phyloP scores from a whole-genome alignment of 2,329 filamentous ascomycete genomes.

The Akanthomyces muscarius region DNA sequence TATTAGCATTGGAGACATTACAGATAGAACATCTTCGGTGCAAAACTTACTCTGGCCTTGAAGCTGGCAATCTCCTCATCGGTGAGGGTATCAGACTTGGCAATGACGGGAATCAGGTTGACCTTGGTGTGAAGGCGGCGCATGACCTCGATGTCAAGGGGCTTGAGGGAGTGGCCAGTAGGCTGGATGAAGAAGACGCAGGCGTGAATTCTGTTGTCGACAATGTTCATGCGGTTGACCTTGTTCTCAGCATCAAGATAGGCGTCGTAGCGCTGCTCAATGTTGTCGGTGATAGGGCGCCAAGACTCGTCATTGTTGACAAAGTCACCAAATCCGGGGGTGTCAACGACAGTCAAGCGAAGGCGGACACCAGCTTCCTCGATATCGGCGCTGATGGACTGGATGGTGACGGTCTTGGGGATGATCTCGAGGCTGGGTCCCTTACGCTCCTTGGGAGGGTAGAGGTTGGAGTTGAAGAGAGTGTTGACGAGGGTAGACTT shows the following conservation, averaged over 20 bases:
- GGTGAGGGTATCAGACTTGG: slow-evolving; percentile 96
- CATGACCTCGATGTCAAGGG: slow-evolving; percentile 98
- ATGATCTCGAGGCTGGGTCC: slow-evolving; percentile 96
- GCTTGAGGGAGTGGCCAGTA: slow-evolving; percentile 96
- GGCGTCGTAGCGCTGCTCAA: slow-evolving; percentile 97
- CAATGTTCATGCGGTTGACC: slow-evolving; percentile 99
- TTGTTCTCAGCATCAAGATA: slow-evolving; percentile 99
- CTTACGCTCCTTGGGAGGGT: slow-evolving; percentile 98
- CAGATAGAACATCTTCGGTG: neutral
- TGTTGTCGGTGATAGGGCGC: slow-evolving; percentile 98
- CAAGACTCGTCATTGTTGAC: slow-evolving; percentile 99
- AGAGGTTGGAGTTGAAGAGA: slow-evolving; percentile 98
- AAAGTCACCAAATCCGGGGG: slow-evolving; percentile 96
- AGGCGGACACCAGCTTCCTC: slow-evolving; percentile 98
- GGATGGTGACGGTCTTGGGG: slow-evolving; percentile 94
- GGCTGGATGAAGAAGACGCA: slow-evolving; percentile 99
- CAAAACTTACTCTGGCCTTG: slow-evolving; percentile 81
- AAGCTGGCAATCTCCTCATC: slow-evolving; percentile 93
- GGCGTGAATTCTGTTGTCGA: slow-evolving; percentile 97
- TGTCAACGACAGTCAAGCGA: slow-evolving; percentile 94
- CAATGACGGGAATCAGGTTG: slow-evolving; percentile 98
- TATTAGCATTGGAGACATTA: slow-evolving; percentile 19
- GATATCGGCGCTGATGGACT: slow-evolving; percentile 93
- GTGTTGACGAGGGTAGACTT: slow-evolving; percentile 99
- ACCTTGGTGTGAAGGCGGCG: slow-evolving; percentile 99